These are phyloP conservation scores for Nigrospora osmanthi DNA, from an alignment of 2,329 filamentous ascomycete species.

Conservation along the genomic window DNA sequence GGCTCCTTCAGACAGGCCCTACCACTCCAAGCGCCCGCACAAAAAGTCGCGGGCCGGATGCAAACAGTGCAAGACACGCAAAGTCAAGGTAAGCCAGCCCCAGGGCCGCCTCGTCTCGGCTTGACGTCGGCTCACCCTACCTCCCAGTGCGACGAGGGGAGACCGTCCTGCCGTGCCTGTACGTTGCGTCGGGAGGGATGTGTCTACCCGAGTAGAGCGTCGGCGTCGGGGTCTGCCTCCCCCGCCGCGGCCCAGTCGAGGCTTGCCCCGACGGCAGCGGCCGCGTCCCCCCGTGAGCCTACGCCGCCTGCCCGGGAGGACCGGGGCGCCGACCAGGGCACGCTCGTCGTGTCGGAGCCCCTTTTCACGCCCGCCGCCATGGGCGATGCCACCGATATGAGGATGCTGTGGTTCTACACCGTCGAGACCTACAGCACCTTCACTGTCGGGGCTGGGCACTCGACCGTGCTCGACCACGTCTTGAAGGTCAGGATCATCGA, in stretches of 20 bases:
- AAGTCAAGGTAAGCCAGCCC: slow-evolving; percentile 29
- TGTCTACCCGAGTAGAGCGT: slow-evolving; percentile 28
- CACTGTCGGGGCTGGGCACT: slow-evolving; percentile 27
- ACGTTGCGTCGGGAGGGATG: slow-evolving; percentile 38
- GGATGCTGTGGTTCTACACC: slow-evolving; percentile 48
- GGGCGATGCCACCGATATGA: slow-evolving; percentile 36
- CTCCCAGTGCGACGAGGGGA: slow-evolving; percentile 24
- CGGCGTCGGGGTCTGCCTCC: slow-evolving; percentile 4
- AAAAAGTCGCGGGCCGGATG: slow-evolving; percentile 47
- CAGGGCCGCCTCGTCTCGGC: not conserved
- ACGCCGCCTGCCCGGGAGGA: not conserved
- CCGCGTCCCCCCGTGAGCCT: not conserved
- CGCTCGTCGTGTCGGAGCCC: slow-evolving; percentile 22
- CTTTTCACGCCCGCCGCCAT: slow-evolving; percentile 24
- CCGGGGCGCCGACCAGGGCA: not conserved
- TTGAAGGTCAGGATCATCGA: slow-evolving; percentile 39
- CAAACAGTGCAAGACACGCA: slow-evolving; percentile 45
- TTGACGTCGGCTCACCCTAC: not conserved
- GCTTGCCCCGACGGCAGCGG: not conserved
- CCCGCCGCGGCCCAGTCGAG: not conserved
- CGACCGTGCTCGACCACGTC: slow-evolving; percentile 28
- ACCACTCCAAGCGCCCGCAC: slow-evolving; percentile 43
- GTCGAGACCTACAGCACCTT: slow-evolving; percentile 37
- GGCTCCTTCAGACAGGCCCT: slow-evolving; percentile 18
- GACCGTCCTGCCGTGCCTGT: slow-evolving; percentile 42